Conservation (phyloP, 352 stramenopile species). For the Saprolegnia diclina region DNA sequence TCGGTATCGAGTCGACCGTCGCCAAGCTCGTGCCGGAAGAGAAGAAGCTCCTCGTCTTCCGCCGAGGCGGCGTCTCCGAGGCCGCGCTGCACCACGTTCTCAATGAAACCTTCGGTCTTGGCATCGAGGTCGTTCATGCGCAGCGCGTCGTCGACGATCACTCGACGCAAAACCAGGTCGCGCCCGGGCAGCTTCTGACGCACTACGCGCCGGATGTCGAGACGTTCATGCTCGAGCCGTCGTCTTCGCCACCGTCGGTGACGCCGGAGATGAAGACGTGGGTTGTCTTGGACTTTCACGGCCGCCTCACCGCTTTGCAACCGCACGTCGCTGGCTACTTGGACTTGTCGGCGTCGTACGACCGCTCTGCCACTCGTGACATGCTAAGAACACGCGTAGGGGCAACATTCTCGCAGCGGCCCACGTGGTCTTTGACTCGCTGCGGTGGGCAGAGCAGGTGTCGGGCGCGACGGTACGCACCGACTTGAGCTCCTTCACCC, state of each 20-base stretch:
- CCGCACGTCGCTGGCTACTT: slow-evolving; percentile 54
- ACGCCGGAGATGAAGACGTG: slow-evolving; percentile 42
- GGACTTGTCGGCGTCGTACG: slow-evolving; percentile 55
- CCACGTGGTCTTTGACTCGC: slow-evolving; percentile 70
- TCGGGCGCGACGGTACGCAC: slow-evolving; percentile 35
- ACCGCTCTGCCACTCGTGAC: background rate
- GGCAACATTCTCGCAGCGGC: slow-evolving; percentile 70
- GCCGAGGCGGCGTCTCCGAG: slow-evolving; percentile 81
- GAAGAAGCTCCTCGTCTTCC: slow-evolving; percentile 80
- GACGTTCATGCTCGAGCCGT: slow-evolving; percentile 74
- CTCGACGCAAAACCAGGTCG: slow-evolving; percentile 76
- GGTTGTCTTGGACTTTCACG: slow-evolving; percentile 80
- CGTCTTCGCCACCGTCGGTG: slow-evolving; percentile 31
- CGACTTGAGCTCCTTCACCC: too few relatives aligned
- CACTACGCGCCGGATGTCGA: slow-evolving; percentile 97
- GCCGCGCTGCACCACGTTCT: slow-evolving; percentile 56
- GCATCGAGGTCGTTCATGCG: slow-evolving; percentile 49
- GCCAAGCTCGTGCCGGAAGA: slow-evolving; percentile 82
- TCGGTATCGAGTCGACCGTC: slow-evolving; percentile 94
- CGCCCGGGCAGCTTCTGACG: slow-evolving; percentile 94
- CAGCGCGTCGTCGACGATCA: slow-evolving; percentile 17
- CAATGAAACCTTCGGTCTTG: slow-evolving; percentile 39
- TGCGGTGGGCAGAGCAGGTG: slow-evolving; percentile 82
- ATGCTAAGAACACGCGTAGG: background rate
- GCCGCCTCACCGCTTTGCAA: slow-evolving; percentile 44